Evolutionary conservation across 768 basidiomycete species (phyloP).

Genomic region (Boletus subcaerulescens): DNA sequence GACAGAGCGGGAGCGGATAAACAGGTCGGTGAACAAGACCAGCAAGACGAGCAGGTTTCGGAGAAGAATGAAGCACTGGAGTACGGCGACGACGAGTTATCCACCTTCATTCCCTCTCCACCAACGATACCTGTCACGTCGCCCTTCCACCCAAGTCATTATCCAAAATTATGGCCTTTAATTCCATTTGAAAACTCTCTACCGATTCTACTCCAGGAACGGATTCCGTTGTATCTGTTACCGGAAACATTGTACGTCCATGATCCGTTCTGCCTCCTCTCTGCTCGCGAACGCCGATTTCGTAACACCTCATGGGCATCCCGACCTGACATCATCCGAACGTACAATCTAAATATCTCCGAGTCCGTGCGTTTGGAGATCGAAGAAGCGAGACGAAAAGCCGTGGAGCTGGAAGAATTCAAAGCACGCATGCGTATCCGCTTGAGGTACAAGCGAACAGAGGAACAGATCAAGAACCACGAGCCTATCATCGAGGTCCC

Average conservation of each 20-base stretch:
- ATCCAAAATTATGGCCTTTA: slow-evolving; percentile 42
- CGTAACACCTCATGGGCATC: slow-evolving; percentile 26
- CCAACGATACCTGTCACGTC: slow-evolving; percentile 13
- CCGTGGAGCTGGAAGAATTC: slow-evolving; percentile 9
- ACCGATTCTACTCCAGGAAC: slow-evolving; percentile 31
- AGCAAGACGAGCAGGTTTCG: no score
- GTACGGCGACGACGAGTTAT: neutral
- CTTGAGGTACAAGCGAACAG: slow-evolving; percentile 17
- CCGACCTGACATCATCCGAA: slow-evolving; percentile 29
- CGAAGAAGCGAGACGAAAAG: slow-evolving; percentile 4
- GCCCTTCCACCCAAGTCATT: slow-evolving; percentile 34
- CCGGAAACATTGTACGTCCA: slow-evolving; percentile 43
- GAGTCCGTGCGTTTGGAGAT: neutral
- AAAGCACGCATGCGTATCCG: slow-evolving; percentile 18
- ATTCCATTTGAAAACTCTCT: slow-evolving; percentile 32
- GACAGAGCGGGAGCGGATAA: no score
- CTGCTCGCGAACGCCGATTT: slow-evolving; percentile 1
- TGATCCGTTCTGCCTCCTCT: slow-evolving; percentile 39
- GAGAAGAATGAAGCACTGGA: neutral
- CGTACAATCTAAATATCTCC: slow-evolving; percentile 27
- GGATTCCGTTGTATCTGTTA: slow-evolving; percentile 34
- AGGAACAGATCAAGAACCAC: slow-evolving; percentile 21
- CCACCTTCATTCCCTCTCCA: neutral
- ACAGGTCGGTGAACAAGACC: no score
- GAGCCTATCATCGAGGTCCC: slow-evolving; percentile 31